These are phyloP conservation scores for Alectoria sarmentosa DNA, from an alignment of 495 filamentous ascomycete genomes.

Conservation along the genomic window DNA sequence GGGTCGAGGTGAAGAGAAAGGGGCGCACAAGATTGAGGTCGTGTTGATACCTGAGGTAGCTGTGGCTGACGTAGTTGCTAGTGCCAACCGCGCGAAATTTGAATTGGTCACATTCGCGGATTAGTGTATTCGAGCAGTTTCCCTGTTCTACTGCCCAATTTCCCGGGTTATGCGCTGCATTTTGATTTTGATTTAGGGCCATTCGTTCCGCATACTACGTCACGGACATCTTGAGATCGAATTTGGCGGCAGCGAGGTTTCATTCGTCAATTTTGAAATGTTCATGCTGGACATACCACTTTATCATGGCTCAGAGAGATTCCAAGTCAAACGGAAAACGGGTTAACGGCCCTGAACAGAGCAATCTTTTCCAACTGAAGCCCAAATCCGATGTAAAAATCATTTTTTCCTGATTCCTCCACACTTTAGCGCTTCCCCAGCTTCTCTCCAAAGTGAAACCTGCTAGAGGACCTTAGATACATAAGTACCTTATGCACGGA, in stretches of 20 bases:
- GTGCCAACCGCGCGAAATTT: constrained; percentile 1
- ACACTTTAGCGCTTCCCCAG: background rate
- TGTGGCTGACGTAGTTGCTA: constrained; percentile 19
- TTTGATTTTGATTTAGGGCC: background rate
- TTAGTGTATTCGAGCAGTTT: constrained; percentile 4
- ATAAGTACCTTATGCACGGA: constrained; percentile 5
- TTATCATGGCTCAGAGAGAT: background rate
- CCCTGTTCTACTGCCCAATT: constrained; percentile 9
- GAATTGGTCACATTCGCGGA: constrained; percentile 9
- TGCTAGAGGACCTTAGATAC: too few relatives aligned
- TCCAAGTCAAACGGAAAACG: background rate
- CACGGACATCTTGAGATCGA: background rate
- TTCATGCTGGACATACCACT: too few relatives aligned
- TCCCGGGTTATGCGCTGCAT: constrained; percentile 12
- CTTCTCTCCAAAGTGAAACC: background rate
- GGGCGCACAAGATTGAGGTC: constrained; percentile 5
- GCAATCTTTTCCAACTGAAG: too few relatives aligned
- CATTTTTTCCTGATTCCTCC: background rate
- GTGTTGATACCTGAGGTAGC: background rate
- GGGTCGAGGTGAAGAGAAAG: background rate
- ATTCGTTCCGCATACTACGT: background rate
- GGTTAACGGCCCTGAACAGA: too few relatives aligned
- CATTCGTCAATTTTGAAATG: background rate
- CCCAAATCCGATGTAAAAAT: background rate
- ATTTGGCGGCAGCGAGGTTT: background rate